phyloP scores from a whole-genome alignment of 2,329 filamentous ascomycete genomes.

The Aspergillus proliferans region DNA sequence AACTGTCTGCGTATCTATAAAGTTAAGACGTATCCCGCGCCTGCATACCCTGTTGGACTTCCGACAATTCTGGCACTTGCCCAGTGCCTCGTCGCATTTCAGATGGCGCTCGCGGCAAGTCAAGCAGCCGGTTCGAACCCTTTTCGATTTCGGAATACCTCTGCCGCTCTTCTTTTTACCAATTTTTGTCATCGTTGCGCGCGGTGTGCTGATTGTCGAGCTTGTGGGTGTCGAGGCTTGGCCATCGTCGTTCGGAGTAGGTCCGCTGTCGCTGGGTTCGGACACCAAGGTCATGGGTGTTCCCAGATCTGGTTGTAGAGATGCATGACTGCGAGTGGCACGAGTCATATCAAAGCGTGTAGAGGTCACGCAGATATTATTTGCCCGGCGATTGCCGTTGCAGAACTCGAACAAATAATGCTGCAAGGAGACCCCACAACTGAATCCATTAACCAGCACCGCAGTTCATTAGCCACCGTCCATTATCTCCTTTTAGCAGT shows the following conservation, averaged over 20 bases:
- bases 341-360: slow-evolving; percentile 1
- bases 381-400: background rate
- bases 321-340: slow-evolving; percentile 8
- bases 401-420: background rate
- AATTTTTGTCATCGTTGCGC: slow-evolving; percentile 6
- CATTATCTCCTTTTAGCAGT: background rate
- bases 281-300: background rate
- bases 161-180: slow-evolving; percentile 17
- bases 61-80: slow-evolving; percentile 68
- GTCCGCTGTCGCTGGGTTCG: slow-evolving; percentile 4
- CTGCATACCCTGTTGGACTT: slow-evolving; percentile 84
- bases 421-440: background rate
- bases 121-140: slow-evolving; percentile 82
- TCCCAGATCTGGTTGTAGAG: slow-evolving; percentile 1
- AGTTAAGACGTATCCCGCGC: slow-evolving; percentile 80
- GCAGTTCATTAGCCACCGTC: background rate
- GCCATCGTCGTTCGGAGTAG: slow-evolving; percentile 8
- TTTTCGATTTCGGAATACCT: slow-evolving; percentile 58
- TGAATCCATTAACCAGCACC: background rate
- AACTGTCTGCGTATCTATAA: slow-evolving; percentile 75
- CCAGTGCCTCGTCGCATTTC: slow-evolving; percentile 76
- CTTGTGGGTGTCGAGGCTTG: slow-evolving; percentile 9
- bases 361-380: background rate
- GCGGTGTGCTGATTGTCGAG: slow-evolving; percentile 5
- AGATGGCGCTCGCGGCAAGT: slow-evolving; percentile 85